phyloP scores from a whole-genome alignment of 148 eudicot genomes.

The Vaccinium darrowii region DNA sequence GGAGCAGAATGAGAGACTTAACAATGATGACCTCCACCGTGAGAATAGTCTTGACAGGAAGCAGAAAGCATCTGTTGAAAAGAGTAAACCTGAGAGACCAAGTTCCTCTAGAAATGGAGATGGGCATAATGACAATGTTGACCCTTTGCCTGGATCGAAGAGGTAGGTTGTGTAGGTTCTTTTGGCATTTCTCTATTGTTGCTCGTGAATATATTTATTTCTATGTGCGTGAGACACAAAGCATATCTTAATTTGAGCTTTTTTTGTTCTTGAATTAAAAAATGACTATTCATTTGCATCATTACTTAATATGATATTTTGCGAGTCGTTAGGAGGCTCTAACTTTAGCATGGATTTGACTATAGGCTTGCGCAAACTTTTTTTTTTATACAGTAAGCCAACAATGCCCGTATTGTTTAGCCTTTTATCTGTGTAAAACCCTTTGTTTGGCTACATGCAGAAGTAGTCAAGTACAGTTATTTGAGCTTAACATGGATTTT shows the following conservation, averaged over 20 bases:
- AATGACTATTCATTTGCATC: background rate
- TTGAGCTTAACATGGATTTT: background rate
- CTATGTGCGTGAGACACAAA: background rate
- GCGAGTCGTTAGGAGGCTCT: background rate
- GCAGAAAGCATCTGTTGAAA: conserved; percentile 31
- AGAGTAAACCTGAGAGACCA: conserved; percentile 23
- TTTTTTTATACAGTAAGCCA: background rate
- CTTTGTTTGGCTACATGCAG: background rate
- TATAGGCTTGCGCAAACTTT: background rate
- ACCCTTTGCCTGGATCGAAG: conserved; percentile 22
- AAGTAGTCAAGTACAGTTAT: no score
- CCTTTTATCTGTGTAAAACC: background rate
- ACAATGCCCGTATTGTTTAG: background rate
- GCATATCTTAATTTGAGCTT: background rate
- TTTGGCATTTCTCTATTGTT: background rate
- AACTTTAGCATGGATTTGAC: conserved; percentile 8
- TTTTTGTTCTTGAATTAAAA: background rate
- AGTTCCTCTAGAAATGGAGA: conserved; percentile 21
- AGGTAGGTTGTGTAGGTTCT: conserved; percentile 26
- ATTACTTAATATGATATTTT: background rate
- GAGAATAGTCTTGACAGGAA: conserved; percentile 25
- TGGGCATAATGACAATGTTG: conserved; percentile 13
- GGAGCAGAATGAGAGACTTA: conserved; percentile 25
- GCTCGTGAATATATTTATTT: background rate
- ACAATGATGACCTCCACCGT: conserved; percentile 8